Evolutionary conservation across 1,284 basidiomycete species (phyloP), one percentile per base, ranked within the genome.

Genomic region (Cutaneotrichosporon daszewskae): DNA sequence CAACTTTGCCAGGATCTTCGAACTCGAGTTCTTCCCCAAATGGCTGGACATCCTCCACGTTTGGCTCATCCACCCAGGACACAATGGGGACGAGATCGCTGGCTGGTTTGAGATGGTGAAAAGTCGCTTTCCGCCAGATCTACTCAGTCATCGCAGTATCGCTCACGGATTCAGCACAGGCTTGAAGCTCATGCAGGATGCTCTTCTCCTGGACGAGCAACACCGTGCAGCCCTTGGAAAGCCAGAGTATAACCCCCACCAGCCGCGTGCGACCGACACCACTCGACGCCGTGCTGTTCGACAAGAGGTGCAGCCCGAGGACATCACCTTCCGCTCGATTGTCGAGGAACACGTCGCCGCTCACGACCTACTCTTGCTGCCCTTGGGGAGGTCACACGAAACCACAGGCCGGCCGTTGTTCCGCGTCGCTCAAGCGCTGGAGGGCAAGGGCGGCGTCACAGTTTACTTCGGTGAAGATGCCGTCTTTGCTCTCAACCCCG

Each of bases 21-120:
- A 92, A 64, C 77, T 78, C 8, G 89, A 90, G 59, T 94, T 98
- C 74, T 95, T 97, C 77, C 87, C 88, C 2, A 91, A 92, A 63
- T 98, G 91, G 91, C 76, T 98, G 38, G 81, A 88, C 32, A 81
- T 87, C n/a, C 73, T 99, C 27, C 83, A 90, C 60, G 71, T 87
- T 31, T 97, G 92, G 95, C 81, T 98, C 40, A 76, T 83, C 11
- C 85, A 89, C 64, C 83, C 87, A 0, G 77, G 74, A 22, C 84
- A 83, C 57, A 89, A 82, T 68, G 82, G 87, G 56, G 87, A 84
- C 55, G 89, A 98, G 68, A 87, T 98, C 4, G 87, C 85, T 1
- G 79, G 84, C 50, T 97, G 95, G 94, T 79, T 78, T 53, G 58
- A 77, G 4, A 85, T 82, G 67, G 98, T 94, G 94, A 92, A 92